Conservation (phyloP, 768 basidiomycete genomes). For the Boletales sp. region DNA sequence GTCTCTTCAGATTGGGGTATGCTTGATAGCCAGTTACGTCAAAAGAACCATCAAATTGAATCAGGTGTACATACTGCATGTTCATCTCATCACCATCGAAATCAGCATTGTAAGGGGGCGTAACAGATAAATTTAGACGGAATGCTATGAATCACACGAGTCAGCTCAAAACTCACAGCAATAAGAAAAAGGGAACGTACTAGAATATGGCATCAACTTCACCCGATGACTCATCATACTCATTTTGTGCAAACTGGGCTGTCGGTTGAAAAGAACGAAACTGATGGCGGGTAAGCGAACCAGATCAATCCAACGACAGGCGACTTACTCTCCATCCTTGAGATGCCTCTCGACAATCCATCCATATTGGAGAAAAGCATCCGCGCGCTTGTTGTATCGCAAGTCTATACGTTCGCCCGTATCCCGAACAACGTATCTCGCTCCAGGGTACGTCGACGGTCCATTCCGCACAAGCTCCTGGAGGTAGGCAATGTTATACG, state of each 20-base stretch:
- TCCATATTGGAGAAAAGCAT: conserved; percentile 93
- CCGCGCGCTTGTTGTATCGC: conserved; percentile 92
- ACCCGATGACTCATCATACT: conserved; percentile 99
- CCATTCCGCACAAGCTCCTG: conserved; percentile 95
- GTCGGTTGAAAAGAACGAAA: conserved; percentile 83
- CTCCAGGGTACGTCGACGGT: conserved; percentile 92
- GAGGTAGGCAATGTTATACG: conserved; percentile 92
- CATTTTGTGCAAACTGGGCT: conserved; percentile 99
- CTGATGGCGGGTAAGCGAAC: conserved; percentile 3
- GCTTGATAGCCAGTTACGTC: conserved; percentile 38
- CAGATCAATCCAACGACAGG: too few species aligned
- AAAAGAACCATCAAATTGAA: conserved; percentile 2
- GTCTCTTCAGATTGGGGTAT: conserved; percentile 99
- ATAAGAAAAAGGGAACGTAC: conserved; percentile 44
- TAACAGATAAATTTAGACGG: conserved; percentile 96
- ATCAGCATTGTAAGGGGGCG: conserved; percentile 98
- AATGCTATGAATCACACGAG: conserved; percentile 57
- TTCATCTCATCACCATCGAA: conserved; percentile 99
- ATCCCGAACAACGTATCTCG: conserved; percentile 94
- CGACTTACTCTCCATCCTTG: conserved; percentile 94
- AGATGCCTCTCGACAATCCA: conserved; percentile 98
- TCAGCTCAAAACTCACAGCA: not conserved
- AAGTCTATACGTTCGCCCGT: conserved; percentile 97
- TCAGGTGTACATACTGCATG: conserved; percentile 79
- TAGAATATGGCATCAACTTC: conserved; percentile 96